Base-by-base conservation (phyloP, 139 green algal genomes). In the Ettlia oleoabundans region DNA sequence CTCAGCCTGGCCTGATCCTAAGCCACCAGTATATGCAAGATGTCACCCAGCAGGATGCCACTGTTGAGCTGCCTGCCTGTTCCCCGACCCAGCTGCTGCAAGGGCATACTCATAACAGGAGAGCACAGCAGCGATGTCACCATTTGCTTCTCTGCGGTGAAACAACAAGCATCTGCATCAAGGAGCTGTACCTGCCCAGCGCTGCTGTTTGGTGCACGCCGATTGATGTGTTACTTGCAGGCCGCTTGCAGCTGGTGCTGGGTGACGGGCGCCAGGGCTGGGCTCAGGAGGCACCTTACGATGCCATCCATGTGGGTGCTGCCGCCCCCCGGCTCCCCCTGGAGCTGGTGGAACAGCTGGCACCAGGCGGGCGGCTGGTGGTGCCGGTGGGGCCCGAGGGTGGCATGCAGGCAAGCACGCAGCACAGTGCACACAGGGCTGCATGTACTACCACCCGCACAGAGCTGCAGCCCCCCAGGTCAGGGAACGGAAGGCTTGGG, bases 291-390 rank as follows among this genome's bases (percentile, higher is more conserved):
- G 64, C 6, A 86, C 89, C 0, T 96, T 96, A 84, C 76, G 89
- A 96, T 70, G 93, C 92, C 78, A 99, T 99, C 76, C 96, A 99
- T 83, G 96, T 97, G 55, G 96, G 96, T n/a, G 96, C 96, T 1
- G 94, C 94, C n/a, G 93, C 94, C 0, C 84, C 89, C 5, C 64
- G 86, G 41, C 76, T 97, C 30, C 95, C 94, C 8, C 19, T 84
- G 37, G 85, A 76, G 9, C 82, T 92, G 22, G 85, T 95, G 15
- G 86, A 94, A 35, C 93, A 92, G 87, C 84, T 90, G 22, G 84
- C 84, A 28, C 81, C 81, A 0, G 84, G n/a, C n/a, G 86, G 86
- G 21, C 67, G 84, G 32, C 80, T 90, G 86, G 76, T 87, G 35
- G 28, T 82, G 43, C 81, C 81, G 3, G 65, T 86, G 24, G 81